These are phyloP conservation scores for Ogataea dorogensis DNA, from an alignment of 805 yeast genomes.

Conservation along the genomic window DNA sequence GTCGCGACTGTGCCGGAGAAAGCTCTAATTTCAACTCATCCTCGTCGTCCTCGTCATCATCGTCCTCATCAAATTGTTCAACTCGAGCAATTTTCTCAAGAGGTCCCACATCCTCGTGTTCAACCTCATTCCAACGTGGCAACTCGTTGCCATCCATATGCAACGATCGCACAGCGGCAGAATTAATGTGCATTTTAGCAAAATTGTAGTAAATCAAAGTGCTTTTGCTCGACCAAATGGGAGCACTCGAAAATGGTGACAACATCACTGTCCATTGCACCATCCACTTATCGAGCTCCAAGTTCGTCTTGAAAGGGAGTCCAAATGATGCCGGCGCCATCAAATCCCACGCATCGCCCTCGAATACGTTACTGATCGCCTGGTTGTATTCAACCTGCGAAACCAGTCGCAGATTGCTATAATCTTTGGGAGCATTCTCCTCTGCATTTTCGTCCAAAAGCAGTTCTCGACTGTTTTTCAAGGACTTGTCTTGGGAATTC, in stretches of 20 bases:
- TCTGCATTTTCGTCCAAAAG: conserved; percentile 24
- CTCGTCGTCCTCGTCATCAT: conserved; percentile 21
- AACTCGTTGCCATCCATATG: conserved; percentile 34
- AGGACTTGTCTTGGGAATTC: conserved; percentile 43
- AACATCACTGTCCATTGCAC: conserved; percentile 73
- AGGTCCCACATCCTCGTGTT: conserved; percentile 20
- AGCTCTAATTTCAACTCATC: conserved; percentile 15
- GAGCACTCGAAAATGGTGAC: conserved; percentile 51
- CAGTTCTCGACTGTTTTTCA: conserved; percentile 42
- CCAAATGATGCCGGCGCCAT: conserved; percentile 62
- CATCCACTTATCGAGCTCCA: conserved; percentile 76
- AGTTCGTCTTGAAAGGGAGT: conserved; percentile 62
- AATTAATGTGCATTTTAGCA: conserved; percentile 73
- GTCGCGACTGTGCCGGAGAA: conserved; percentile 26
- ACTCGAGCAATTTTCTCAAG: neutral
- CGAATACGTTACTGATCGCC: conserved; percentile 57
- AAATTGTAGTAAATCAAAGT: conserved; percentile 69
- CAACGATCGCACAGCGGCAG: conserved; percentile 43
- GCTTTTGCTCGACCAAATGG: conserved; percentile 67
- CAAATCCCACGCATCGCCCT: conserved; percentile 59
- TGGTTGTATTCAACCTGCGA: conserved; percentile 69
- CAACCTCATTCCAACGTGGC: conserved; percentile 24
- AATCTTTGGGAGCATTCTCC: conserved; percentile 15
- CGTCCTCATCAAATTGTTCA: conserved; percentile 36
- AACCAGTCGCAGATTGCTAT: conserved; percentile 55